Conservation (phyloP, 116 monocot species). For the Phalaenopsis hybrid region DNA sequence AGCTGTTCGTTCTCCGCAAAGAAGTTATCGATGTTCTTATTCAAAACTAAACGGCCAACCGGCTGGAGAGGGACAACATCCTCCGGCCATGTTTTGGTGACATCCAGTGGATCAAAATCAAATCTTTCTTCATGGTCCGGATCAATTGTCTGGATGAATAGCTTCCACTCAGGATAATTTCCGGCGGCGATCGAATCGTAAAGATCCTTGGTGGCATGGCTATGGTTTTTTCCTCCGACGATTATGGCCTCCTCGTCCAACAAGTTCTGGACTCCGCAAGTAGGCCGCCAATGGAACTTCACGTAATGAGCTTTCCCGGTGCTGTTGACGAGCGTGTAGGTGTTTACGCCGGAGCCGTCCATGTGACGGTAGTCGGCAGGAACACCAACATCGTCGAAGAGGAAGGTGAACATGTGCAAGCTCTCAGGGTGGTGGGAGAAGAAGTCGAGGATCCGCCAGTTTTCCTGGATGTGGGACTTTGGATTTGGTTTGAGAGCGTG, state of each 20-base stretch:
- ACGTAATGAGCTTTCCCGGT: conserved; percentile 60
- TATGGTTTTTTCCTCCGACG: conserved; percentile 70
- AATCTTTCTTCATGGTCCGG: conserved; percentile 55
- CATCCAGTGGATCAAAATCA: conserved; percentile 89
- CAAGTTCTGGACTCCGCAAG: conserved; percentile 63
- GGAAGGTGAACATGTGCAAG: conserved; percentile 76
- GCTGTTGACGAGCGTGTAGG: conserved; percentile 51
- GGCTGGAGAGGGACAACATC: conserved; percentile 82
- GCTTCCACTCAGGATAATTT: conserved; percentile 73
- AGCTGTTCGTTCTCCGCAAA: conserved; percentile 93
- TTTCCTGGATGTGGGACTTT: conserved; percentile 76
- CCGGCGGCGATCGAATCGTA: conserved; percentile 63
- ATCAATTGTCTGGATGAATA: conserved; percentile 66
- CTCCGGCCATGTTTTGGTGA: conserved; percentile 89
- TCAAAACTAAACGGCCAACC: conserved; percentile 72
- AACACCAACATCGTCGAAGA: conserved; percentile 73
- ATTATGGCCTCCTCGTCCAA: conserved; percentile 54
- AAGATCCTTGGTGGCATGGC: conserved; percentile 80
- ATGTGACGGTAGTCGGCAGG: conserved; percentile 65
- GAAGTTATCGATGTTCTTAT: conserved; percentile 89
- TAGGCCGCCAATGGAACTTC: conserved; percentile 87
- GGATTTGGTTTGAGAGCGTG: conserved; percentile 80
- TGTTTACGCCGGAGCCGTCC: conserved; percentile 81
- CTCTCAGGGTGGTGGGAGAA: conserved; percentile 92
- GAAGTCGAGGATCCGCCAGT: conserved; percentile 89